Percentiles rank a stretch among this genome's conserved stretches.
These are phyloP conservation scores for Waltergamsia citrina DNA, from an alignment of 2,329 filamentous ascomycete species.

Conservation along the genomic window DNA sequence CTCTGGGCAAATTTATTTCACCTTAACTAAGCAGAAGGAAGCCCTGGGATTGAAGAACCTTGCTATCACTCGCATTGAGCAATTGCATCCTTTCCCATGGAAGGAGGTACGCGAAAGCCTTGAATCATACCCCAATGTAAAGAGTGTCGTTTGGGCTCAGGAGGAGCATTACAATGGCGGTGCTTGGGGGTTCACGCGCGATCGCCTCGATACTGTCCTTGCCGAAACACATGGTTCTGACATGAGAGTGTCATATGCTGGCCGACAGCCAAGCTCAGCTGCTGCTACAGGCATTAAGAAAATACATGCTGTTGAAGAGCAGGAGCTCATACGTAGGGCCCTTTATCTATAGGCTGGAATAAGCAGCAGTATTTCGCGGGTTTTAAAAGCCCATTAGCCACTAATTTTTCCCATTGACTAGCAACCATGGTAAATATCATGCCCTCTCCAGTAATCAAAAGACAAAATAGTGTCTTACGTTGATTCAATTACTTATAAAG, in stretches of 20 bases:
- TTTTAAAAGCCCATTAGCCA: no score
- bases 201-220: slow-evolving; percentile 12
- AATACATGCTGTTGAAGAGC: slow-evolving; percentile 84
- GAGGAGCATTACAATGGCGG: slow-evolving; percentile 16
- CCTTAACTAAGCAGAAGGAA: slow-evolving; percentile 51
- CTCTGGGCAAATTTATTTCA: slow-evolving; percentile 86
- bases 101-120: slow-evolving; percentile 10
- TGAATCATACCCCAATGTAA: slow-evolving; percentile 10
- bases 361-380: no score
- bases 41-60: slow-evolving; percentile 6
- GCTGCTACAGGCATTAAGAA: slow-evolving; percentile 90
- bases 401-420: no score
- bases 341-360: no score
- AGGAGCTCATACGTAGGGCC: no score
- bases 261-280: slow-evolving; percentile 82
- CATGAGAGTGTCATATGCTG: slow-evolving; percentile 95
- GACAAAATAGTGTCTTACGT: no score
- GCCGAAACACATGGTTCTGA: slow-evolving; percentile 89
- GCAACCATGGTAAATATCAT: no score
- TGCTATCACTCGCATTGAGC: slow-evolving; percentile 13
- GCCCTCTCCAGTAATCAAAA: no score
- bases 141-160: slow-evolving; percentile 13
- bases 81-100: slow-evolving; percentile 16
- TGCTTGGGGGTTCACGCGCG: slow-evolving; percentile 13
- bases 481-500: no score